Base-by-base conservation (phyloP, 495 filamentous ascomycete genomes). In the Neurospora sublineolata region DNA sequence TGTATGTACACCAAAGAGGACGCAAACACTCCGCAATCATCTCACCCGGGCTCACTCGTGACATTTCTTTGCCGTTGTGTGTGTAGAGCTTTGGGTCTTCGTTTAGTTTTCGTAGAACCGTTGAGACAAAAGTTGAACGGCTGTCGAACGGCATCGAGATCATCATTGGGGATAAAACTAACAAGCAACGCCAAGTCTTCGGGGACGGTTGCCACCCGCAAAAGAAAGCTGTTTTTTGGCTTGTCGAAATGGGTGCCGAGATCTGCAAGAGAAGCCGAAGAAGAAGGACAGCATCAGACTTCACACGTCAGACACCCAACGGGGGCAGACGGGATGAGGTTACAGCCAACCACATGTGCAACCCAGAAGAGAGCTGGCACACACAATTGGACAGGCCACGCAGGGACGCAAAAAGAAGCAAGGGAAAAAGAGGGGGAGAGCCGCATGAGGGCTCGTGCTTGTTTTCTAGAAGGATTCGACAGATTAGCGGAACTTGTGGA, bases 391-490 rank as follows among this genome's bases (percentile, higher is more conserved):
- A 60, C 52, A 60, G 52, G 20, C 23, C 52, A 33, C 23, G 27
- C 52, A 60, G 52, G 52, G 52, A 60, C 52, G 23, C 52, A 33
- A 33, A 12, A 60, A 60, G 52, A 60, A 60, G 52, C 52, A 60
- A 60, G 27, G 46, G 20, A 33, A 60, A 27, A 60, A 30, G 52
- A 18, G 52, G 27, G 52, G 52, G 52, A 14, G 12, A 60, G 67
- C 74, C 76, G 73, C 69, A 23, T 16, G 27, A n/a, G 37, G 72
- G 69, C 69, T 77, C 69, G 78, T 79, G 78, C 77, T 73, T 71
- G 69, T 69, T 64, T 81, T 81, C 79, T 81, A 80, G 79, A 81
- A 81, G 33, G 69, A 52, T 80, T 81, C 78, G 73, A 79, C 74
- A 70, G 72, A 73, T 69, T 73, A 69, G 74, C 71, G 67, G 40